Conservation (phyloP, 441 rosid species). For the Aquilaria agallochum region DNA sequence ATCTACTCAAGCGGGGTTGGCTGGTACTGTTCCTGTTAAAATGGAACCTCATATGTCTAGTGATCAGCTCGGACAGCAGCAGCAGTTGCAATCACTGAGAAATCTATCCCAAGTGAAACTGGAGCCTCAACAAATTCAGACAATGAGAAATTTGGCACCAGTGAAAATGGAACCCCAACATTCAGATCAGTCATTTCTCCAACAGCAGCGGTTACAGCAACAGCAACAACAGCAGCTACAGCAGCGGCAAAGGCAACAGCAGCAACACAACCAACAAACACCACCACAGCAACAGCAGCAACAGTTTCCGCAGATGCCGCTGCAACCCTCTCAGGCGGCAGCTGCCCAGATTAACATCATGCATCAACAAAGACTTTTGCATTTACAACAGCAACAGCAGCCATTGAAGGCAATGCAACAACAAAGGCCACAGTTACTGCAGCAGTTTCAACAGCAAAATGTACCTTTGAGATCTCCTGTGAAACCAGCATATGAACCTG, state of each 20-base stretch:
- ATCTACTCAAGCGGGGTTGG: conserved; percentile 58
- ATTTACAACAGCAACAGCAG: conserved; percentile 75
- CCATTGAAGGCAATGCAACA: conserved; percentile 76
- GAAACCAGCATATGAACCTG: conserved; percentile 82
- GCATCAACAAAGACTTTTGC: conserved; percentile 75
- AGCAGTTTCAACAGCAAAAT: conserved; percentile 84
- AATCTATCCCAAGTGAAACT: conserved; percentile 59
- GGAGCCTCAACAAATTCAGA: conserved; percentile 69
- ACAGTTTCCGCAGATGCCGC: conserved; percentile 72
- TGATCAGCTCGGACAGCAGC: conserved; percentile 58
- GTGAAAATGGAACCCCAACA: conserved; percentile 88
- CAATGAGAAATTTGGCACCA: conserved; percentile 55
- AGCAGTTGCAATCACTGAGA: conserved; percentile 55
- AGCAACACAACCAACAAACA: too few relatives aligned
- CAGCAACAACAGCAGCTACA: conserved; percentile 59
- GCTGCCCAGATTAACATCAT: conserved; percentile 59
- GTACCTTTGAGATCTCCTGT: conserved; percentile 67
- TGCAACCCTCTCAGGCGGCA: conserved; percentile 76
- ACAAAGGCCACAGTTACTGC: conserved; percentile 70
- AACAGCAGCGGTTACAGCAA: conserved; percentile 42
- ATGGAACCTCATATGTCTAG: conserved; percentile 70
- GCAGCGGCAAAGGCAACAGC: conserved; percentile 47
- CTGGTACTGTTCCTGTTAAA: conserved; percentile 70
- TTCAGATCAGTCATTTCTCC: conserved; percentile 64
- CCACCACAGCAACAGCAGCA: conserved; percentile 48